Evolutionary conservation across 495 filamentous ascomycete genomes (phyloP), one percentile per base, ranked within the genome.

Genomic region (Talaromyces nanjingensis): DNA sequence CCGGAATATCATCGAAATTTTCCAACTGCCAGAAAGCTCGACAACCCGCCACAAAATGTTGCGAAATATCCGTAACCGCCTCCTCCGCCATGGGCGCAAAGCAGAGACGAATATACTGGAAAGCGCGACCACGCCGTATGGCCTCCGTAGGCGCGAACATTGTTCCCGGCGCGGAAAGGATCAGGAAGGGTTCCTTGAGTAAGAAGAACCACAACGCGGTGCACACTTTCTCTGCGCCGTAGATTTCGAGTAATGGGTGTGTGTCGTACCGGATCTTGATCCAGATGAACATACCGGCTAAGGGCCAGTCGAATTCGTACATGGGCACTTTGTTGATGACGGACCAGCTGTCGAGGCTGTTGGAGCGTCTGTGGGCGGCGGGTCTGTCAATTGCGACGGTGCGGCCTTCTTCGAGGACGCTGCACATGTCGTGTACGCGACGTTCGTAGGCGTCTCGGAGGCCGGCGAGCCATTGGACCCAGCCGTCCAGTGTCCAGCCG

Each of bases 241-340:
- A 75, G 29, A 75, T 74, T 6, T 77, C 75, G 42, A 73, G 84
- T 22, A 96, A 78, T 8, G 92, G 91, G 67, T 98, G 93, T 0
- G 74, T 76, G 12, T 87, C 80, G 63, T 93, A 84, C 53, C 83
- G 72, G 24, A 94, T 67, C 20, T 83, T 77, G 0, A 96, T 66
- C 93, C 93, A 98, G 24, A 94, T 73, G 71, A 96, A 97, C 93
- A 97, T 97, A 66, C 93, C 93, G 16, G 87, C 93, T n/a, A 86
- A 83, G 1, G 93, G 93, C 81, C 87, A 89, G 55, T 78, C 69
- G 70, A 94, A 97, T 55, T 85, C 78, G 72, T 84, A 91, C 68
- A 96, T 85, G 37, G 79, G 76, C 0, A 82, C 84, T 68, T 88
- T 90, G 52, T 86, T 83, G 9, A 97, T 79, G 53, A 91, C 80